These are phyloP conservation scores for Xylariaceae sp. DNA, from an alignment of 2,329 filamentous ascomycete species.

Conservation along the genomic window DNA sequence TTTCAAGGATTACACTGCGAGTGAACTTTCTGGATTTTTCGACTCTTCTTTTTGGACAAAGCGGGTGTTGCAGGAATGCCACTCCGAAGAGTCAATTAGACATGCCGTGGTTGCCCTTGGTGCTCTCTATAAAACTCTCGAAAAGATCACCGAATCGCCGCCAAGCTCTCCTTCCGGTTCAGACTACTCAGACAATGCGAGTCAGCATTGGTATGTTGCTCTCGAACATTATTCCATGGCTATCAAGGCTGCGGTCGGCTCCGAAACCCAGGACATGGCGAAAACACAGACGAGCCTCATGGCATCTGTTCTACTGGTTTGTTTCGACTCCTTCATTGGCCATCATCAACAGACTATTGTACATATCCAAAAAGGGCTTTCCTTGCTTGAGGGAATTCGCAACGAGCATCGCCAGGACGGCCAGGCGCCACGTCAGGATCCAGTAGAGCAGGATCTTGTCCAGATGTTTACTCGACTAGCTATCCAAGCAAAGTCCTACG, in stretches of 20 bases:
- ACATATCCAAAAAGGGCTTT: slow-evolving; percentile 56
- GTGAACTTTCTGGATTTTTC: slow-evolving; percentile 61
- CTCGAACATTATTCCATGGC: slow-evolving; percentile 56
- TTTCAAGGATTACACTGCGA: slow-evolving; percentile 56
- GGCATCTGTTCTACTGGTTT: slow-evolving; percentile 60
- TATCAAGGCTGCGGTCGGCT: slow-evolving; percentile 44
- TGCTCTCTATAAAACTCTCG: slow-evolving; percentile 61
- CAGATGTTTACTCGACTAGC: slow-evolving; percentile 60
- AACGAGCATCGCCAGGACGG: slow-evolving; percentile 40
- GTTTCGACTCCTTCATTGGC: slow-evolving; percentile 63
- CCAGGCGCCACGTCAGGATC: slow-evolving; percentile 39
- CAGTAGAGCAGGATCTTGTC: slow-evolving; percentile 53
- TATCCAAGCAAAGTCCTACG: slow-evolving; percentile 62
- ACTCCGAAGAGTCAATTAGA: slow-evolving; percentile 55
- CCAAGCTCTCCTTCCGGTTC: slow-evolving; percentile 41
- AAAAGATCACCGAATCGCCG: slow-evolving; percentile 50
- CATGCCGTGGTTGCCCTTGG: slow-evolving; percentile 63
- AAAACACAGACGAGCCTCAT: slow-evolving; percentile 48
- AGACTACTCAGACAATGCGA: slow-evolving; percentile 37
- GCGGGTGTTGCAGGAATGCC: slow-evolving; percentile 58
- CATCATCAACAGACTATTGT: slow-evolving; percentile 57
- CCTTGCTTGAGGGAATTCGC: slow-evolving; percentile 49
- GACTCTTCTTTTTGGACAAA: slow-evolving; percentile 61
- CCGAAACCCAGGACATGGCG: slow-evolving; percentile 39
- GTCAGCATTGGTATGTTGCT: slow-evolving; percentile 55